A percentile compares a stretch with the other conserved stretches of the same genome.
Evolutionary conservation across 805 yeast genomes (phyloP).

Genomic region (Starmerella apis): DNA sequence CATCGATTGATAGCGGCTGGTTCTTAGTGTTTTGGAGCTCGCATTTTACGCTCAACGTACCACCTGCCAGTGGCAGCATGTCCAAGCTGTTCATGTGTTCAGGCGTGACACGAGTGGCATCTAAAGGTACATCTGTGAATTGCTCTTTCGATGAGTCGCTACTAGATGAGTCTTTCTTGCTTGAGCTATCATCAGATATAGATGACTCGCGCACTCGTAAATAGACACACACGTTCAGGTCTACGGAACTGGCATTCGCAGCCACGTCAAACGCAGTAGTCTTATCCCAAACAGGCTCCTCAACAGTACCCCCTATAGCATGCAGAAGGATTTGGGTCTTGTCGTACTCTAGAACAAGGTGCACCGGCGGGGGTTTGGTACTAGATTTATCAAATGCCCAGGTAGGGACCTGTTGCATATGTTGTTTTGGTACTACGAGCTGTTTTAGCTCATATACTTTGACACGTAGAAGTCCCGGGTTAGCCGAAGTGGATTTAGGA

Average conservation of each 20-base stretch:
- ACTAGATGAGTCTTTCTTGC: constrained; percentile 32
- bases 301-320: constrained; percentile 73
- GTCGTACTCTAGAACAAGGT: constrained; percentile 86
- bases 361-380: constrained; percentile 53
- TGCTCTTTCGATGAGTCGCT: constrained; percentile 71
- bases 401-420: constrained; percentile 29
- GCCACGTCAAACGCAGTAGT: constrained; percentile 86
- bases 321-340: constrained; percentile 84
- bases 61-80: constrained; percentile 26
- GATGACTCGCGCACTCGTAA: constrained; percentile 45
- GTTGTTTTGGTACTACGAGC: constrained; percentile 38
- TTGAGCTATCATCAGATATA: constrained; percentile 37
- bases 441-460: constrained; percentile 36
- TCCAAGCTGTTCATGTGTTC: constrained; percentile 33
- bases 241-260: constrained; percentile 38
- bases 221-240: constrained; percentile 65
- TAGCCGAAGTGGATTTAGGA: constrained; percentile 8
- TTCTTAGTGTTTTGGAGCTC: constrained; percentile 26
- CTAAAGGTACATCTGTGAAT: constrained; percentile 21
- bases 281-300: constrained; percentile 72
- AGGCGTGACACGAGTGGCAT: constrained; percentile 18
- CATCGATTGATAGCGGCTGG: constrained; percentile 69
- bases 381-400: constrained; percentile 35
- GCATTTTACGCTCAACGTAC: constrained; percentile 20
- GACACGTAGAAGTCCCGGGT: constrained; percentile 39